A percentile compares a stretch with the other conserved stretches of the same genome.
Evolutionary conservation across 305 asterid species (phyloP).

Genomic region (Fraxinus angustifolia): DNA sequence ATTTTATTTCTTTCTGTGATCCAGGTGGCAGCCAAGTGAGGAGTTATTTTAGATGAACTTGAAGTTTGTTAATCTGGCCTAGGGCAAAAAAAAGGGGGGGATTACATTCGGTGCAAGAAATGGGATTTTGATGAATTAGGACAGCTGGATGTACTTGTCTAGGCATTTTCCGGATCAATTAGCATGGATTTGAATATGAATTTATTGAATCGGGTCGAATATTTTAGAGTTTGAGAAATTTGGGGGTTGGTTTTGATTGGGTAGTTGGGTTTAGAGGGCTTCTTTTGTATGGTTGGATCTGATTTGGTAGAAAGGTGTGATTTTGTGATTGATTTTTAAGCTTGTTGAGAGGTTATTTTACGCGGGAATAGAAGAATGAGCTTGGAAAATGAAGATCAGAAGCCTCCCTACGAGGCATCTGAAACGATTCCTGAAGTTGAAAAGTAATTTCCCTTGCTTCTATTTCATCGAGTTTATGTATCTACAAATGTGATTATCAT

Average conservation of each 20-base stretch:
- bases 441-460: slow-evolving; percentile 27
- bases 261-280: neutral
- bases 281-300: slow-evolving; percentile 12
- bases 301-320: slow-evolving; percentile 15
- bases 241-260: neutral
- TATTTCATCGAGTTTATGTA: slow-evolving; percentile 14
- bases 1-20: slow-evolving; percentile 23
- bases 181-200: neutral
- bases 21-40: slow-evolving; percentile 15
- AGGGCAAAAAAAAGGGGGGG: neutral
- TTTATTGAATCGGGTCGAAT: slow-evolving; percentile 23
- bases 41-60: slow-evolving; percentile 6
- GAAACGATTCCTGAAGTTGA: slow-evolving; percentile 22
- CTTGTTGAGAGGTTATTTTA: slow-evolving; percentile 21
- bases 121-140: neutral
- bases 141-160: neutral
- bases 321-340: slow-evolving; percentile 22
- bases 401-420: slow-evolving; percentile 29
- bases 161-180: neutral
- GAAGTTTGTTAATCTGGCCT: neutral
- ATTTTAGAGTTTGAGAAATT: neutral
- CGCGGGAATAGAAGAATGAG: slow-evolving; percentile 37
- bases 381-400: slow-evolving; percentile 37
- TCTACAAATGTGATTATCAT: neutral
- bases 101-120: neutral